Evolutionary conservation across 208 protist species (phyloP).

Genomic region (Herpetomonas samuelpessoai): DNA sequence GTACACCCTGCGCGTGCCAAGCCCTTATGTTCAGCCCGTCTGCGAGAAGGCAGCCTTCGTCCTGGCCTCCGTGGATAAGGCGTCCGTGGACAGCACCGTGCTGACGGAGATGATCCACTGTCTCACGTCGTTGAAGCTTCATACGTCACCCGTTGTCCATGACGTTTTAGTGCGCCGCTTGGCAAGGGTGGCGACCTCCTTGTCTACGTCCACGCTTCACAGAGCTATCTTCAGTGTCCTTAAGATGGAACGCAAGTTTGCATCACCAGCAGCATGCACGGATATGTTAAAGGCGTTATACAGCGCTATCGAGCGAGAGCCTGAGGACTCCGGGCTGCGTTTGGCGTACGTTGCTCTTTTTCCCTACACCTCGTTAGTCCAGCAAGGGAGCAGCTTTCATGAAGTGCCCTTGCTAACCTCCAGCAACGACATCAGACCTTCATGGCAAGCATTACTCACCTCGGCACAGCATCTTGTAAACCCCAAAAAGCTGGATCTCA

Average conservation of each 20-base stretch:
- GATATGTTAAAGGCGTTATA: conserved; percentile 40
- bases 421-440: too few species aligned
- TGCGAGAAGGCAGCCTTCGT: conserved; percentile 64
- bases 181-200: too few species aligned
- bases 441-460: too few species aligned
- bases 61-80: conserved; percentile 32
- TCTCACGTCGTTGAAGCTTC: conserved; percentile 42
- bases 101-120: conserved; percentile 46
- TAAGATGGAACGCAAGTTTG: conserved; percentile 31
- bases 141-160: conserved; percentile 35
- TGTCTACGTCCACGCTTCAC: conserved; percentile 32
- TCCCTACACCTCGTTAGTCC: too few species aligned
- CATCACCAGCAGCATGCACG: conserved; percentile 12
- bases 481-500: too few species aligned
- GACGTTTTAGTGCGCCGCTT: conserved; percentile 41
- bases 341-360: conserved; percentile 55
- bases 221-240: conserved; percentile 56
- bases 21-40: conserved; percentile 28
- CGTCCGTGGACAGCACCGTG: conserved; percentile 22
- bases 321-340: conserved; percentile 31
- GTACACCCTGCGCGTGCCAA: conserved; percentile 30
- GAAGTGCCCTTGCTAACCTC: too few species aligned
- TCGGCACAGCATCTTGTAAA: too few species aligned
- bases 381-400: too few species aligned
- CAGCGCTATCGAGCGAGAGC: not conserved